A percentile compares a stretch with the other conserved stretches of the same genome.
Evolutionary conservation across 805 yeast genomes (phyloP).

Genomic region (Kregervanrija pseudodelftensis): DNA sequence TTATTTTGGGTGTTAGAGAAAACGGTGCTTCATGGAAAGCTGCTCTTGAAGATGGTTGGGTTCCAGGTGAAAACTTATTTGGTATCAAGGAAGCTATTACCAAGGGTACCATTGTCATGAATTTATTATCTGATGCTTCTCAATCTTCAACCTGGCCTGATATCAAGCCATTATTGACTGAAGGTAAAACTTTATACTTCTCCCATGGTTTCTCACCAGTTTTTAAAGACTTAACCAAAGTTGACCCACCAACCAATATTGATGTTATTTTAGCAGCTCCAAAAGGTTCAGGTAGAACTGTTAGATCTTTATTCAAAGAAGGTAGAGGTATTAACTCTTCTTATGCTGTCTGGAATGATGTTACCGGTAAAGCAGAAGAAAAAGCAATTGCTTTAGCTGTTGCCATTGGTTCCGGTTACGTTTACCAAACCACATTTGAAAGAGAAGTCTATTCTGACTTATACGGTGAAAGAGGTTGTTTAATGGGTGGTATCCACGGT

Average conservation of each 20-base stretch:
- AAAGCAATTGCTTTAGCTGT: constrained; percentile 97
- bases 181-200: constrained; percentile 97
- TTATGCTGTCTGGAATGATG: constrained; percentile 99
- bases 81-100: constrained; percentile 88
- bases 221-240: constrained; percentile 94
- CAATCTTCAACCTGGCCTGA: constrained; percentile 96
- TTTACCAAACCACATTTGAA: constrained; percentile 98
- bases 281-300: constrained; percentile 99
- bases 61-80: constrained; percentile 97
- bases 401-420: constrained; percentile 99
- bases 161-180: constrained; percentile 85
- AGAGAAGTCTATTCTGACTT: constrained; percentile 98
- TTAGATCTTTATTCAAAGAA: constrained; percentile 98
- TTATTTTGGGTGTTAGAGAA: constrained; percentile 96
- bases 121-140: constrained; percentile 98
- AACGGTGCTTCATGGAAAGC: constrained; percentile 99
- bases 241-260: constrained; percentile 88
- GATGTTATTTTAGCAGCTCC: constrained; percentile 99
- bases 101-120: constrained; percentile 93
- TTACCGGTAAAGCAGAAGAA: constrained; percentile 98
- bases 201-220: constrained; percentile 99
- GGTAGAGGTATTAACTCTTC: constrained; percentile 99
- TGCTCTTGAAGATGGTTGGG: constrained; percentile 99
- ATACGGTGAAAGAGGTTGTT: constrained; percentile 99
- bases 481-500: constrained; percentile 99